A percentile compares a stretch with the other conserved stretches of the same genome.
phyloP scores from a whole-genome alignment of 148 eudicot species.

The Fagopyrum esculentum region DNA sequence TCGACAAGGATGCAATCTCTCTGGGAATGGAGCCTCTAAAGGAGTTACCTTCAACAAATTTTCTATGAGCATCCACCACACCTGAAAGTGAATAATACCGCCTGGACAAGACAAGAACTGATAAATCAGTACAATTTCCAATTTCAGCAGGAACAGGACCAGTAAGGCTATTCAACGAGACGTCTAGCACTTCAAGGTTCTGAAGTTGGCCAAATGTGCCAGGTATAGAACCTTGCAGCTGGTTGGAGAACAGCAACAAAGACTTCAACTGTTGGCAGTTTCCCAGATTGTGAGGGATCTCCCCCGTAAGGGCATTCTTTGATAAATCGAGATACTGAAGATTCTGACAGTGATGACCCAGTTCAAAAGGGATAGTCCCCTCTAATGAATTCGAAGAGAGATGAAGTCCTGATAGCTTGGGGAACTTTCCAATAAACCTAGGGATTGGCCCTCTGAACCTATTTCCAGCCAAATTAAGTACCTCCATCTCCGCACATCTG shows the following conservation, averaged over 20 bases:
- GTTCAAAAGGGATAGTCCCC: slow-evolving; percentile 41
- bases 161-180: slow-evolving; percentile 44
- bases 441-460: slow-evolving; percentile 48
- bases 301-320: slow-evolving; percentile 35
- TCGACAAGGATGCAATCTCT: slow-evolving; percentile 31
- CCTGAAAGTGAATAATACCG: slow-evolving; percentile 14
- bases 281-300: slow-evolving; percentile 43
- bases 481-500: slow-evolving; percentile 29
- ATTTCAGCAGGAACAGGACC: slow-evolving; percentile 45
- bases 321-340: slow-evolving; percentile 61
- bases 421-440: slow-evolving; percentile 33
- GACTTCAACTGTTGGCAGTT: slow-evolving; percentile 38
- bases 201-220: slow-evolving; percentile 37
- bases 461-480: slow-evolving; percentile 62
- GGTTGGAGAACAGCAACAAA: slow-evolving; percentile 45
- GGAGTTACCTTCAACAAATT: slow-evolving; percentile 21
- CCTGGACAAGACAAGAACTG: slow-evolving; percentile 46
- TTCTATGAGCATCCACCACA: not conserved
- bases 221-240: slow-evolving; percentile 42
- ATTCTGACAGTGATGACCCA: slow-evolving; percentile 41
- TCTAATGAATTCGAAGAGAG: slow-evolving; percentile 45
- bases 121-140: slow-evolving; percentile 37
- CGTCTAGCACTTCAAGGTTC: slow-evolving; percentile 51
- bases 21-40: slow-evolving; percentile 44
- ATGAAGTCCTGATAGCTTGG: slow-evolving; percentile 38